Percentiles rank a stretch among this genome's conserved stretches.
Evolutionary conservation across 805 yeast genomes (phyloP).

Genomic region (Barnettozyma botsteinii): DNA sequence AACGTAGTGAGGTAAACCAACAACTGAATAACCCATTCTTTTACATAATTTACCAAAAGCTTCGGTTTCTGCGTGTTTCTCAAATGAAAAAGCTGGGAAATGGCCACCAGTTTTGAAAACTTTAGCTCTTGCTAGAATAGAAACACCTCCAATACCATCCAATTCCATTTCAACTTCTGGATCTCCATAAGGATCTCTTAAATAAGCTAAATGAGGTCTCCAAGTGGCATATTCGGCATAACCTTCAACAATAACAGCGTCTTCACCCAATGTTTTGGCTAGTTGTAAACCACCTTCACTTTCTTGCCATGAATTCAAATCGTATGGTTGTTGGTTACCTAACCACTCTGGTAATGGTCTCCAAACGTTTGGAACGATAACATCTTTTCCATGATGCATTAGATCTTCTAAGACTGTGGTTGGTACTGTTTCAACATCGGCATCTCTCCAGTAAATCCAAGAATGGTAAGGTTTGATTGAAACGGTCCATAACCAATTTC

Average conservation of each 20-base stretch:
- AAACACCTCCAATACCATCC: slow-evolving; percentile 98
- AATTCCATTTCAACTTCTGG: slow-evolving; percentile 89
- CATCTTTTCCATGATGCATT: slow-evolving; percentile 88
- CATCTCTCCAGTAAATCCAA: slow-evolving; percentile 97
- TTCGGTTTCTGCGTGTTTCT: slow-evolving; percentile 96
- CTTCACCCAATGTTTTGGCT: slow-evolving; percentile 78
- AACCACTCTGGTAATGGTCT: slow-evolving; percentile 84
- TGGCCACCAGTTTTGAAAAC: slow-evolving; percentile 90
- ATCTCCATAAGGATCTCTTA: slow-evolving; percentile 92
- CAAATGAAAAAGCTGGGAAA: slow-evolving; percentile 95
- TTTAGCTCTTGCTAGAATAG: slow-evolving; percentile 80
- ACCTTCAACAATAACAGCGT: slow-evolving; percentile 96
- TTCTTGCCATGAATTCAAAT: slow-evolving; percentile 82
- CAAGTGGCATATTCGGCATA: slow-evolving; percentile 96
- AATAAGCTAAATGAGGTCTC: slow-evolving; percentile 95
- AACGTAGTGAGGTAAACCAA: slow-evolving; percentile 91
- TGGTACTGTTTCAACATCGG: slow-evolving; percentile 89
- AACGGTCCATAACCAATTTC: slow-evolving; percentile 89
- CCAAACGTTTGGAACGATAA: slow-evolving; percentile 94
- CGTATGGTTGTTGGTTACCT: slow-evolving; percentile 82
- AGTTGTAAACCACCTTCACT: slow-evolving; percentile 73
- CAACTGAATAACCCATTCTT: slow-evolving; percentile 81
- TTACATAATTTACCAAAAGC: slow-evolving; percentile 91
- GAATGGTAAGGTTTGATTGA: slow-evolving; percentile 90
- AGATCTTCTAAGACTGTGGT: slow-evolving; percentile 83